These are phyloP conservation scores for Penicillium sp. DNA, from an alignment of 2,329 filamentous ascomycete species.

Conservation along the genomic window DNA sequence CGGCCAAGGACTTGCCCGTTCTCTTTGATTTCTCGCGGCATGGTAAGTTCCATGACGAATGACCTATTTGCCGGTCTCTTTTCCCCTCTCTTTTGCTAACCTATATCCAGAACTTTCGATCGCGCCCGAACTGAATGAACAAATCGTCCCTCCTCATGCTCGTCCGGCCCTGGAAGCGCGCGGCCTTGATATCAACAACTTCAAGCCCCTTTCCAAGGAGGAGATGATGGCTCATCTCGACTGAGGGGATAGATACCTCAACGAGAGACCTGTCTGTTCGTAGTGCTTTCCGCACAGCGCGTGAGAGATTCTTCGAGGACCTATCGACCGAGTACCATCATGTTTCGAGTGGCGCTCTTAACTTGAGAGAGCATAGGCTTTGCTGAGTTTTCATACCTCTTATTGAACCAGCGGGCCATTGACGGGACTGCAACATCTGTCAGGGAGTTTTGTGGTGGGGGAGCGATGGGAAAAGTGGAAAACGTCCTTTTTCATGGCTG, in stretches of 20 bases:
- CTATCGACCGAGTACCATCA: slow-evolving; percentile 17
- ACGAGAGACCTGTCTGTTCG: slow-evolving; percentile 41
- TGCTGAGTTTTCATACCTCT: slow-evolving; percentile 22
- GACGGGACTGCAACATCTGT: slow-evolving; percentile 11
- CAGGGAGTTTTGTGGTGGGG: background rate
- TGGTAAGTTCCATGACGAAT: slow-evolving; percentile 61
- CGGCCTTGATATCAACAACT: slow-evolving; percentile 90
- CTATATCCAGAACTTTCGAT: slow-evolving; percentile 82
- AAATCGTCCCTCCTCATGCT: slow-evolving; percentile 83
- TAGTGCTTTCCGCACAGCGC: slow-evolving; percentile 35
- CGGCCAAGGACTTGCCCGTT: slow-evolving; percentile 76
- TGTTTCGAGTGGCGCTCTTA: slow-evolving; percentile 26
- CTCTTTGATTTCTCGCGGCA: slow-evolving; percentile 94
- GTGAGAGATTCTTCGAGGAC: slow-evolving; percentile 23
- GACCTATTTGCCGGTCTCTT: background rate
- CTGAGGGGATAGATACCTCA: slow-evolving; percentile 56
- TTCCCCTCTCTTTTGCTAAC: slow-evolving; percentile 11
- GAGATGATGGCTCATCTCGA: slow-evolving; percentile 98
- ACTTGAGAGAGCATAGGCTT: slow-evolving; percentile 28
- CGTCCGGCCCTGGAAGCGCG: slow-evolving; percentile 70
- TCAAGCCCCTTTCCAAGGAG: slow-evolving; percentile 85
- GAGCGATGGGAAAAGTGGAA: slow-evolving; percentile 3
- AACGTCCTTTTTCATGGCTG: slow-evolving; percentile 29
- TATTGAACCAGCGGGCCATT: slow-evolving; percentile 8
- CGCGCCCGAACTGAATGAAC: slow-evolving; percentile 78